Base-by-base conservation (phyloP, 495 filamentous ascomycete genomes). In the Rhypophila decipiens region DNA sequence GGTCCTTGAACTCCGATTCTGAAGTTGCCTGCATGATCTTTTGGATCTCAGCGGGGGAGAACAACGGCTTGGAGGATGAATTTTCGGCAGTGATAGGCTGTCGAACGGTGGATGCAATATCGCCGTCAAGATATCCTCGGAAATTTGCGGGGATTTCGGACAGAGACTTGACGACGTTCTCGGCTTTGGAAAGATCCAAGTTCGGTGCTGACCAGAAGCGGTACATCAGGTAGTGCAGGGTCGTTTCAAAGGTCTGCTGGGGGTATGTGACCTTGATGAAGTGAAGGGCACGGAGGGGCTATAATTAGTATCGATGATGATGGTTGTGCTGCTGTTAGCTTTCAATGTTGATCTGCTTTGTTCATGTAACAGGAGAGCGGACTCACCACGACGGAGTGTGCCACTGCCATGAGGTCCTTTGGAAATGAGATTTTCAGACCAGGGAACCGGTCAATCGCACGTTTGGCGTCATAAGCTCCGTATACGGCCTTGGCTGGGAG, bases 401-500 rank as follows among this genome's bases (percentile, higher is more conserved):
- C 53, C 3, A 58, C 50, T n/a, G 58, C 47, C 53, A 74, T 62
- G 22, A 76, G 55, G 44, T 70, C 61, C 3, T 45, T 49, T 1
- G 69, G 72, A n/a, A 56, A 24, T n/a, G 58, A 51, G 44, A 77
- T 48, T 29, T 66, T 50, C 31, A 72, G 67, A 1, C 63, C 57
- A 2, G 67, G 55, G 7, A 75, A 60, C 2, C 76, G 74, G 35
- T 77, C 77, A 60, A 79, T 77, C 24, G 82, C 71, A n/a, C 84
- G 77, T 5, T 54, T 51, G 3, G 55, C 55, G 59, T 88, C 86
- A 55, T 70, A 76, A 27, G 51, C 39, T 24, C 66, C 64, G 57
- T 87, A 80, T 9, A 45, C 53, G 13, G 75, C 80, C 69, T 90
- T 88, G 37, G 79, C 79, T 4, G 81, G 79, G 22, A 85, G 63